phyloP scores from a whole-genome alignment of 768 basidiomycete species.

The Suillus tomentosus region DNA sequence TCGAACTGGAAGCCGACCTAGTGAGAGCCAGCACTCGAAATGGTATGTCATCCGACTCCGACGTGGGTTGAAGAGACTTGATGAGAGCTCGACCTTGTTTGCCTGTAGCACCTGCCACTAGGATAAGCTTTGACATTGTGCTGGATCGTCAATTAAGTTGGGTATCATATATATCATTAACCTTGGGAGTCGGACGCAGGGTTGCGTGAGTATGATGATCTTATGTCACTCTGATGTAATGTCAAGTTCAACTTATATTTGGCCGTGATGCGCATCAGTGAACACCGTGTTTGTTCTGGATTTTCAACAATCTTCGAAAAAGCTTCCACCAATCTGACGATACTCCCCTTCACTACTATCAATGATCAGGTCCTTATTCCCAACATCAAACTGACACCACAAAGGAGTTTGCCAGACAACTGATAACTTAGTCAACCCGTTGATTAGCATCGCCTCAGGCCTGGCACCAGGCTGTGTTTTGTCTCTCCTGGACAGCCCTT shows the following conservation, averaged over 20 bases:
- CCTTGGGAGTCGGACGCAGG: neutral
- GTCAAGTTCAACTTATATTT: neutral
- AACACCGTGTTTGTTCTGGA: neutral
- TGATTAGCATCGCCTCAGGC: neutral
- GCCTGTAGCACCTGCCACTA: slow-evolving; percentile 41
- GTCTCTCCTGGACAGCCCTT: neutral
- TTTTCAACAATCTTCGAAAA: neutral
- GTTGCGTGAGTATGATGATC: neutral
- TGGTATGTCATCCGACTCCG: slow-evolving; percentile 9
- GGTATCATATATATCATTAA: neutral
- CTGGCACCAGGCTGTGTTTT: neutral
- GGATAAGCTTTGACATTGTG: slow-evolving; percentile 22
- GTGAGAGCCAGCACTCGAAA: slow-evolving; percentile 43
- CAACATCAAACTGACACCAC: neutral
- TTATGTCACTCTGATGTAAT: neutral
- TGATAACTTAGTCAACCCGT: neutral
- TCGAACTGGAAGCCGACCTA: slow-evolving; percentile 32
- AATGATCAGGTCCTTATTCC: neutral
- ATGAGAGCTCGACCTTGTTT: slow-evolving; percentile 40
- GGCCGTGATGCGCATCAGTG: neutral
- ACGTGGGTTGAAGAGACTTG: slow-evolving; percentile 23
- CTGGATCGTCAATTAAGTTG: neutral
- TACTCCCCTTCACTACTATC: neutral
- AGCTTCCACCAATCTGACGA: neutral
- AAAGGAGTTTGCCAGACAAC: neutral